phyloP scores from a whole-genome alignment of 1,139 yeast genomes.

The Pichia inconspicua region DNA sequence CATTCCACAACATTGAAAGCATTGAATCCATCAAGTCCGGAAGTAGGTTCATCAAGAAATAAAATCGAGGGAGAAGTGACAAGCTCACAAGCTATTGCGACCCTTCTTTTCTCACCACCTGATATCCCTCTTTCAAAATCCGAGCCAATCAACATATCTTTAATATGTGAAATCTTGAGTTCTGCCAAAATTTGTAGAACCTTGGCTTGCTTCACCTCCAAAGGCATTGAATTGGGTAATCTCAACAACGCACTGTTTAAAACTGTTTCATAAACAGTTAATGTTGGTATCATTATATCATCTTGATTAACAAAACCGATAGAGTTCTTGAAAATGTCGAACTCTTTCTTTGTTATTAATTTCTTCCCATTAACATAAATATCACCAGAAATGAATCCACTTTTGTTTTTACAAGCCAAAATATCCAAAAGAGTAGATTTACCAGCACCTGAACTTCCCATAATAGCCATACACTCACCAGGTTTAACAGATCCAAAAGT shows the following conservation, averaged over 20 bases:
- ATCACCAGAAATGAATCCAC: constrained; percentile 58
- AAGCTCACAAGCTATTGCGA: constrained; percentile 82
- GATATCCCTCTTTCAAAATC: constrained; percentile 89
- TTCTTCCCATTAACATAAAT: constrained; percentile 68
- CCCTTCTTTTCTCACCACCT: constrained; percentile 88
- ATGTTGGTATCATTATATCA: constrained; percentile 80
- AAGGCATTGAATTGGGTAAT: constrained; percentile 72
- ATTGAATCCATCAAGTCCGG: constrained; percentile 89
- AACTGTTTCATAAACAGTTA: constrained; percentile 93
- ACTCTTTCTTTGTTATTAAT: constrained; percentile 28
- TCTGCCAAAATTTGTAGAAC: constrained; percentile 83
- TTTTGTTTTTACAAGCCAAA: constrained; percentile 77
- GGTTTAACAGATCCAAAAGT: constrained; percentile 76
- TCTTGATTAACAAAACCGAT: constrained; percentile 98
- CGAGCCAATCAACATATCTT: constrained; percentile 81
- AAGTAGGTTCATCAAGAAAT: constrained; percentile 85
- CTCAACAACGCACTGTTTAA: constrained; percentile 84
- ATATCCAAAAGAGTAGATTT: constrained; percentile 89
- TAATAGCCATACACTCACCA: constrained; percentile 84
- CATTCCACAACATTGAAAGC: constrained; percentile 88
- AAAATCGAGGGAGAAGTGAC: constrained; percentile 79
- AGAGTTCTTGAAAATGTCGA: constrained; percentile 47
- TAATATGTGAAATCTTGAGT: constrained; percentile 71
- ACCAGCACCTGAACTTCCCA: constrained; percentile 99
- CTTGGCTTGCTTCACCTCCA: constrained; percentile 62